Conservation (phyloP, 176 grass and related monocot genomes). For the Phoenix dactylifera region DNA sequence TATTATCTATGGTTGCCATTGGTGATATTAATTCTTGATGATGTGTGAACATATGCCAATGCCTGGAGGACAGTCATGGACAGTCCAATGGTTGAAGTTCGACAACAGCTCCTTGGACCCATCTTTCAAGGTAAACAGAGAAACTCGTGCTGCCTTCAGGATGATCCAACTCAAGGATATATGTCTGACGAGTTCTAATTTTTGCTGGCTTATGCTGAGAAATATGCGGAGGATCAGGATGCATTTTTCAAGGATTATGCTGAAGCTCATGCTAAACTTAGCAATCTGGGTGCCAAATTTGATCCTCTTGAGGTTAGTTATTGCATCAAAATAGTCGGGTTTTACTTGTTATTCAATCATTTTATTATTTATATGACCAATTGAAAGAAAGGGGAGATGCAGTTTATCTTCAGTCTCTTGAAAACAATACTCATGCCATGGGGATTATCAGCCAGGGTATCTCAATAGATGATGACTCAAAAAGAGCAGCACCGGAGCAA, state of each 20-base stretch:
- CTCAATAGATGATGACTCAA: conserved; percentile 42
- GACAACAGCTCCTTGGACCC: conserved; percentile 88
- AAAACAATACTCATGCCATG: no score
- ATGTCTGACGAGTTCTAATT: no score
- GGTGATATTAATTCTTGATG: no score
- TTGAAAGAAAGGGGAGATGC: no score
- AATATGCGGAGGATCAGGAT: no score
- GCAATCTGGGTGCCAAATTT: conserved; percentile 73
- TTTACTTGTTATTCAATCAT: neutral
- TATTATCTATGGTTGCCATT: no score
- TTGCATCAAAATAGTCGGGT: neutral
- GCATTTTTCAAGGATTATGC: no score
- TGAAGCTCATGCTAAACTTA: conserved; percentile 41
- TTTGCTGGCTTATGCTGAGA: no score
- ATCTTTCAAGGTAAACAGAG: conserved; percentile 39
- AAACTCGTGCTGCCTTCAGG: neutral
- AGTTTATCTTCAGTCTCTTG: no score
- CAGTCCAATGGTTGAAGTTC: conserved; percentile 76
- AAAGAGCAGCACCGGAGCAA: conserved; percentile 23
- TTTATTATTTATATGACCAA: no score
- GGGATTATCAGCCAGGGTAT: conserved; percentile 37
- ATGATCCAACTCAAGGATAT: conserved; percentile 67
- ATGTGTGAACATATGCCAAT: no score
- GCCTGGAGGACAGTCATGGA: conserved; percentile 96
- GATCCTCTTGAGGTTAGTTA: conserved; percentile 57